phyloP scores from a whole-genome alignment of 164 flowering plant species.

The Aristolochia fimbriata region DNA sequence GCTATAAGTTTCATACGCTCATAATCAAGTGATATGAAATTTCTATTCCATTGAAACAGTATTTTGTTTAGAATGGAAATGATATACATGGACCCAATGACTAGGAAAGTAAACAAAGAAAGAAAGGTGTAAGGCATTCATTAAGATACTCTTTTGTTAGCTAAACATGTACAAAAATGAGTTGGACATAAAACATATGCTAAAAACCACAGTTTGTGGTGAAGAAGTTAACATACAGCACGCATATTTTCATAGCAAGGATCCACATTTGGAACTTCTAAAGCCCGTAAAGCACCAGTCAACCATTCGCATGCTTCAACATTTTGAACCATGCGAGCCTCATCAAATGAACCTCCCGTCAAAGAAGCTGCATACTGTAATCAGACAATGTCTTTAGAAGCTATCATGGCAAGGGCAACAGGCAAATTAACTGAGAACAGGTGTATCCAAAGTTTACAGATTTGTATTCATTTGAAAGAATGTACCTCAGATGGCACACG shows the following conservation, averaged over 20 bases:
- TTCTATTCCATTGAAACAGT: too few relatives aligned
- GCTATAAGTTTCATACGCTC: too few relatives aligned
- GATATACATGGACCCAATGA: too few relatives aligned
- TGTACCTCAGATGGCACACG: constrained; percentile 90
- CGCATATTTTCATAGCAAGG: constrained; percentile 68
- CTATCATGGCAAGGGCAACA: neutral
- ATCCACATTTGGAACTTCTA: constrained; percentile 80
- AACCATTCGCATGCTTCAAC: constrained; percentile 98
- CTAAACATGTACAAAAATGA: neutral
- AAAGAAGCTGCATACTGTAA: constrained; percentile 80
- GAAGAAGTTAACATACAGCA: constrained; percentile 48
- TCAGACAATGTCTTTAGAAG: constrained; percentile 8
- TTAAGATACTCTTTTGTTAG: too few relatives aligned
- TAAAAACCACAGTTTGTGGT: neutral
- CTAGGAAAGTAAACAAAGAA: too few relatives aligned
- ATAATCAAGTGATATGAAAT: too few relatives aligned
- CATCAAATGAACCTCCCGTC: constrained; percentile 92
- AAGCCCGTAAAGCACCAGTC: constrained; percentile 56
- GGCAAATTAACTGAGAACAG: too few relatives aligned
- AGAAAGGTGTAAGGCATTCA: too few relatives aligned
- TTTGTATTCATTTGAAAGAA: constrained; percentile 4
- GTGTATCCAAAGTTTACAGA: neutral
- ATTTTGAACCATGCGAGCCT: constrained; percentile 82
- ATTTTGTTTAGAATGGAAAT: too few relatives aligned
- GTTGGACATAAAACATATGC: neutral